These are phyloP conservation scores for Chenopodium suecicum DNA, from an alignment of 148 eudicot genomes.

Conservation along the genomic window DNA sequence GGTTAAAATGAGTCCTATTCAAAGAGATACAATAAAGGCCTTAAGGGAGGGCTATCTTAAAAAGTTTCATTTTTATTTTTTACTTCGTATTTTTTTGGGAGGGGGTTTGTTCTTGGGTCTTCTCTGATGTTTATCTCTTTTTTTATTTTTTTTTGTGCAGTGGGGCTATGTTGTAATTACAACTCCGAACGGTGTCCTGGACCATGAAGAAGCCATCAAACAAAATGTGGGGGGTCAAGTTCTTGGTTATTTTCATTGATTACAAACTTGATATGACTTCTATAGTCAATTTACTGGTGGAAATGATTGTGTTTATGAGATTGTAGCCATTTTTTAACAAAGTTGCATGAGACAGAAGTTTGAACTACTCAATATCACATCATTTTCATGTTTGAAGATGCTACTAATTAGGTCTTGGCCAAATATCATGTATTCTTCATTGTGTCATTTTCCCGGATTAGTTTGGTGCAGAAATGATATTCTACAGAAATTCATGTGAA, in stretches of 20 bases:
- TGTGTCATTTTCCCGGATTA: background rate
- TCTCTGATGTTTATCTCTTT: background rate
- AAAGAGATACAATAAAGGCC: too few species aligned
- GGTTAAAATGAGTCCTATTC: background rate
- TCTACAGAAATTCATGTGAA: background rate
- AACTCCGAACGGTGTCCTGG: slow-evolving; percentile 86
- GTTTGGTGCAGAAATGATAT: background rate
- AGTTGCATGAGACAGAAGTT: background rate
- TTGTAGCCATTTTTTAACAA: slow-evolving; percentile 9
- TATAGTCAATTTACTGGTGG: slow-evolving; percentile 14
- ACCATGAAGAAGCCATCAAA: slow-evolving; percentile 86
- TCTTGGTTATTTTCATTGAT: slow-evolving; percentile 75
- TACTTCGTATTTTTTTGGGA: background rate
- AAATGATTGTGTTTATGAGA: background rate
- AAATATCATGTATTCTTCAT: slow-evolving; percentile 2
- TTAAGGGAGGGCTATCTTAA: background rate
- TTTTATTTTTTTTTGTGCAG: slow-evolving; percentile 36
- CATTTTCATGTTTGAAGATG: slow-evolving; percentile 11
- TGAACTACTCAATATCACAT: slow-evolving; percentile 6
- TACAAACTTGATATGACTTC: background rate
- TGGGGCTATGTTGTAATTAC: slow-evolving; percentile 95
- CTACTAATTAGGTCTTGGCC: slow-evolving; percentile 13
- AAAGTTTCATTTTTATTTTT: background rate
- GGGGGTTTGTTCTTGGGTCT: background rate
- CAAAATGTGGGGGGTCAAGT: slow-evolving; percentile 93